Percentiles rank a stretch among this genome's conserved stretches.
Evolutionary conservation across 2,329 filamentous ascomycete genomes (phyloP).

Genomic region (Pseudogymnoascus sp.): DNA sequence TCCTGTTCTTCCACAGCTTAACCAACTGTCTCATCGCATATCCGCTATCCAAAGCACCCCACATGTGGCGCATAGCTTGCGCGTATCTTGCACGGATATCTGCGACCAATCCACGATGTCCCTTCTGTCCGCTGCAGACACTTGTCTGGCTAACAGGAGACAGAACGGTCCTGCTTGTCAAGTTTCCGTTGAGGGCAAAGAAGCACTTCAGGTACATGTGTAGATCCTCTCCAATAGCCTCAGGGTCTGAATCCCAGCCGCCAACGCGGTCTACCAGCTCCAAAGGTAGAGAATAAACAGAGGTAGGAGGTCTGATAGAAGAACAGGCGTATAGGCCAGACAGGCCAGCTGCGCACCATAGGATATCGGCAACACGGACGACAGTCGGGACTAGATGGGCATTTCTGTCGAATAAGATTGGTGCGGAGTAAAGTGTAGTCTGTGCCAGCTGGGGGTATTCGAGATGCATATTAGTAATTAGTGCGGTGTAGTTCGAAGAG

Average conservation of each 20-base stretch:
- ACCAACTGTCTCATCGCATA: slow-evolving; percentile 52
- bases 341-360: slow-evolving; percentile 64
- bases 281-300: slow-evolving; percentile 64
- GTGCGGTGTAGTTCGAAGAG: slow-evolving; percentile 57
- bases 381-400: slow-evolving; percentile 59
- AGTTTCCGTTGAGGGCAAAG: slow-evolving; percentile 62
- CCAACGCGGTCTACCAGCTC: slow-evolving; percentile 60
- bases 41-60: slow-evolving; percentile 63
- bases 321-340: slow-evolving; percentile 60
- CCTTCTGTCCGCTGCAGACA: slow-evolving; percentile 51
- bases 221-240: slow-evolving; percentile 67
- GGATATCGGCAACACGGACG: slow-evolving; percentile 63
- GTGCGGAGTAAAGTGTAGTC: slow-evolving; percentile 60
- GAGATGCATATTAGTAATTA: slow-evolving; percentile 56
- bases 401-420: slow-evolving; percentile 68
- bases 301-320: slow-evolving; percentile 60
- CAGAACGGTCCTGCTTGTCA: slow-evolving; percentile 55
- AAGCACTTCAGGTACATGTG: slow-evolving; percentile 77
- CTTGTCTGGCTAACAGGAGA: slow-evolving; percentile 68
- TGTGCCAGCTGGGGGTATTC: slow-evolving; percentile 50
- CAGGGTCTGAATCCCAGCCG: slow-evolving; percentile 63
- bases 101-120: slow-evolving; percentile 43
- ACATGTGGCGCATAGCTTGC: slow-evolving; percentile 69
- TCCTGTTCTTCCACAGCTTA: slow-evolving; percentile 51
- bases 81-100: slow-evolving; percentile 61